These are phyloP conservation scores for Aurifilum marmelostoma DNA, from an alignment of 2,329 filamentous ascomycete species.

Conservation along the genomic window DNA sequence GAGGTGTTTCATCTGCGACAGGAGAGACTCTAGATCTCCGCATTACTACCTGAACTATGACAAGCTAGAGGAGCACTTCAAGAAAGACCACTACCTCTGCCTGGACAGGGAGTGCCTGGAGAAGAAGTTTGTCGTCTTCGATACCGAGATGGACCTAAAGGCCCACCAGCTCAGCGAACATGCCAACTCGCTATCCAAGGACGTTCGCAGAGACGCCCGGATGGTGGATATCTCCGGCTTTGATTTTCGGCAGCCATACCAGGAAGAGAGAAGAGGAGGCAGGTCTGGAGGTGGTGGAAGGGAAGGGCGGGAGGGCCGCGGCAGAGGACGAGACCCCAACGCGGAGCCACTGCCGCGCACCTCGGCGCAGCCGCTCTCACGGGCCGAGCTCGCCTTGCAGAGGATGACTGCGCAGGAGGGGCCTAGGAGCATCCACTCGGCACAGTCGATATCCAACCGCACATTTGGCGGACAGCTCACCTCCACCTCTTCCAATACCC, in stretches of 20 bases:
- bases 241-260: constrained; percentile 75
- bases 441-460: constrained; percentile 76
- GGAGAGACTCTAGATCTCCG: constrained; percentile 68
- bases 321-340: constrained; percentile 84
- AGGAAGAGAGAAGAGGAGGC: constrained; percentile 59
- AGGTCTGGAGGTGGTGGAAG: constrained; percentile 47
- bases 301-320: constrained; percentile 42
- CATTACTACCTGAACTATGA: constrained; percentile 93
- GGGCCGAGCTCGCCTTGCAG: constrained; percentile 91
- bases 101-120: constrained; percentile 85
- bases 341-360: constrained; percentile 76
- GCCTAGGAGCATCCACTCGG: constrained; percentile 79
- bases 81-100: constrained; percentile 84
- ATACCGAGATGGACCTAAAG: constrained; percentile 91
- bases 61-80: constrained; percentile 83
- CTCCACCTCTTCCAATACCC: constrained; percentile 45
- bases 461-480: constrained; percentile 85
- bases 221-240: constrained; percentile 87
- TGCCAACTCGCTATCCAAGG: constrained; percentile 78
- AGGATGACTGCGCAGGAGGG: constrained; percentile 56
- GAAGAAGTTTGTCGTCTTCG: constrained; percentile 97
- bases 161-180: constrained; percentile 88
- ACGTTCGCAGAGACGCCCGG: constrained; percentile 79
- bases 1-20: constrained; percentile 91
- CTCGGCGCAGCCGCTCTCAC: constrained; percentile 76